phyloP scores from a whole-genome alignment of 164 flowering plant species.

The Magnolia changhungtana region DNA sequence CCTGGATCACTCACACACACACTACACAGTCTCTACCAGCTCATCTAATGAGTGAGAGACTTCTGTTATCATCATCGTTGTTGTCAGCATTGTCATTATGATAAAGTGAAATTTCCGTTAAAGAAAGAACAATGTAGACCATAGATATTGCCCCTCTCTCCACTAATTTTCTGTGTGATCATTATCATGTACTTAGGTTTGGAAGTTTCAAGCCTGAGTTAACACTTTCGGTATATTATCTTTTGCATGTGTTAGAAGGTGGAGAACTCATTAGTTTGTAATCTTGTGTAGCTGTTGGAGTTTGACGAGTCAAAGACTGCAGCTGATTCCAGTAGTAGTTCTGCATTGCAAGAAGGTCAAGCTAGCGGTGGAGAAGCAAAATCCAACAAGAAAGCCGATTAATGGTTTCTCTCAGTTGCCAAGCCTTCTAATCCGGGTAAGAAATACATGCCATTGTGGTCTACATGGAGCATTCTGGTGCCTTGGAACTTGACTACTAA shows the following conservation, averaged over 20 bases:
- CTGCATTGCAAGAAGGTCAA: conserved; percentile 31
- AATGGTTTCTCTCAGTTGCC: background rate
- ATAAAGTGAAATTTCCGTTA: too few species aligned
- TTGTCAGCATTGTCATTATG: too few species aligned
- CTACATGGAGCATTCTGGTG: background rate
- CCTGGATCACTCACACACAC: too few species aligned
- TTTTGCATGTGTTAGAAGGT: too few species aligned
- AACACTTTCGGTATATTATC: background rate
- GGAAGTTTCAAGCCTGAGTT: background rate
- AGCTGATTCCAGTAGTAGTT: background rate
- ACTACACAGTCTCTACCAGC: too few species aligned
- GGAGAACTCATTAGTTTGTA: background rate
- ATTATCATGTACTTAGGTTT: background rate
- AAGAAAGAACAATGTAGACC: too few species aligned
- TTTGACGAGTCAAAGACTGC: conserved; percentile 67
- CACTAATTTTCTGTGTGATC: too few species aligned
- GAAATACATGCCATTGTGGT: background rate
- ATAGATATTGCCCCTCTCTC: too few species aligned
- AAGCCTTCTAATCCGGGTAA: conserved; percentile 1
- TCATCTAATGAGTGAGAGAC: too few species aligned
- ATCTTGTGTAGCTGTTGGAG: conserved; percentile 53
- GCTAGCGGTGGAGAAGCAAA: conserved; percentile 18
- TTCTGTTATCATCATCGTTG: too few species aligned
- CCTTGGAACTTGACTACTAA: conserved; percentile 1
- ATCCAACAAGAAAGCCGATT: conserved; percentile 55